Evolutionary conservation across 2,329 filamentous ascomycete genomes (phyloP).

Genomic region (Sporothrix globosa): DNA sequence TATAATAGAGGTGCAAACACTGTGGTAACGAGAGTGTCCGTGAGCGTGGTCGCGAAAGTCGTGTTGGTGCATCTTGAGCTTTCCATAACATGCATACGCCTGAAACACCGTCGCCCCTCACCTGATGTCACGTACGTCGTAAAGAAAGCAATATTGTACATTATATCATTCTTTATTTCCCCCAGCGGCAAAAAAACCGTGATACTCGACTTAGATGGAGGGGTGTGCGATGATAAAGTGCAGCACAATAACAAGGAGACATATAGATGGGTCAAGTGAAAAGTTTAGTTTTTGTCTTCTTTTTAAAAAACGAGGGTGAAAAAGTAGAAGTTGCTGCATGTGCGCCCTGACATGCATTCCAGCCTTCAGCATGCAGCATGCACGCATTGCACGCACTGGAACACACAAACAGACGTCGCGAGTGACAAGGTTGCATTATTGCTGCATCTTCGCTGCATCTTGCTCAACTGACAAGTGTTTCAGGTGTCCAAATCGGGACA

Average conservation of each 20-base stretch:
- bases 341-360: too few species aligned
- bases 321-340: too few species aligned
- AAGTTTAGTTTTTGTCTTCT: too few species aligned
- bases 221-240: too few species aligned
- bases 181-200: too few species aligned
- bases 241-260: too few species aligned
- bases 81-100: not conserved
- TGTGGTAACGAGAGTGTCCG: not conserved
- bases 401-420: not conserved
- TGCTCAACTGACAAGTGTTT: not conserved
- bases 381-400: not conserved
- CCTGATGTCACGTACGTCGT: too few species aligned
- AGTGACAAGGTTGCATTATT: not conserved
- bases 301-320: too few species aligned
- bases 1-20: not conserved
- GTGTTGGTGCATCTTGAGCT: not conserved
- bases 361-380: not conserved
- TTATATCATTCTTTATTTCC: too few species aligned
- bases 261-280: too few species aligned
- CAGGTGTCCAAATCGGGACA: constrained; percentile 2
- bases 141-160: too few species aligned
- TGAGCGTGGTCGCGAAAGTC: not conserved
- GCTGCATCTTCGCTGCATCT: not conserved
- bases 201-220: too few species aligned
- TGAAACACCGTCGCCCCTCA: constrained; percentile 21